Evolutionary conservation across 768 basidiomycete species (phyloP).

Genomic region (Hygrophorus pudorinus): DNA sequence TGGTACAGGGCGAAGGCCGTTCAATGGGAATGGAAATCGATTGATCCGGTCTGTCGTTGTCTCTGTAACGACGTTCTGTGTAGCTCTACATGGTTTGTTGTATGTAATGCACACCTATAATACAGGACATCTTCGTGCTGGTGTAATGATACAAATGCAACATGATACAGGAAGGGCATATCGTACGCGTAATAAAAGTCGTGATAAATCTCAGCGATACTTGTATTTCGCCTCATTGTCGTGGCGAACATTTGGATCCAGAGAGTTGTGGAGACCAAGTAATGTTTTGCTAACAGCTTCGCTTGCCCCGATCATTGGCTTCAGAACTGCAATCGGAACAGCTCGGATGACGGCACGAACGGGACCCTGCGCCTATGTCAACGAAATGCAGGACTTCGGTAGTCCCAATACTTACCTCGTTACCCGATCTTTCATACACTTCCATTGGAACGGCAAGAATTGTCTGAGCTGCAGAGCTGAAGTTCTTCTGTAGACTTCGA

Average conservation of each 20-base stretch:
- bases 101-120: slow-evolving; percentile 7
- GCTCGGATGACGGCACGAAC: slow-evolving; percentile 92
- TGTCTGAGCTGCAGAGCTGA: slow-evolving; percentile 93
- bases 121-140: background rate
- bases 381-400: background rate
- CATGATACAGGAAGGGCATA: slow-evolving; percentile 5
- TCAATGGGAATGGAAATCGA: slow-evolving; percentile 91
- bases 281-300: slow-evolving; percentile 96
- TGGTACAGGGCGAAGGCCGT: slow-evolving; percentile 75
- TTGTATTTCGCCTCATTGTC: slow-evolving; percentile 96
- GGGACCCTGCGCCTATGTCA: slow-evolving; percentile 52
- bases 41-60: slow-evolving; percentile 22
- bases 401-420: slow-evolving; percentile 50
- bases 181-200: background rate
- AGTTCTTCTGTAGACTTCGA: slow-evolving; percentile 72
- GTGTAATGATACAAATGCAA: too few relatives aligned
- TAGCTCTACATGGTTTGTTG: slow-evolving; percentile 11
- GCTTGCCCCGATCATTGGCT: slow-evolving; percentile 96
- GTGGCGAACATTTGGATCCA: slow-evolving; percentile 75
- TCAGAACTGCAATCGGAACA: slow-evolving; percentile 93
- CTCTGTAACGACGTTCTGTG: slow-evolving; percentile 4
- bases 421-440: slow-evolving; percentile 89
- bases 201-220: slow-evolving; percentile 35
- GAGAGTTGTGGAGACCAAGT: slow-evolving; percentile 83
- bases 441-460: slow-evolving; percentile 99